A percentile compares a stretch with the other conserved stretches of the same genome.
phyloP scores from a whole-genome alignment of 2,329 filamentous ascomycete genomes.

The Claviceps purpurea region DNA sequence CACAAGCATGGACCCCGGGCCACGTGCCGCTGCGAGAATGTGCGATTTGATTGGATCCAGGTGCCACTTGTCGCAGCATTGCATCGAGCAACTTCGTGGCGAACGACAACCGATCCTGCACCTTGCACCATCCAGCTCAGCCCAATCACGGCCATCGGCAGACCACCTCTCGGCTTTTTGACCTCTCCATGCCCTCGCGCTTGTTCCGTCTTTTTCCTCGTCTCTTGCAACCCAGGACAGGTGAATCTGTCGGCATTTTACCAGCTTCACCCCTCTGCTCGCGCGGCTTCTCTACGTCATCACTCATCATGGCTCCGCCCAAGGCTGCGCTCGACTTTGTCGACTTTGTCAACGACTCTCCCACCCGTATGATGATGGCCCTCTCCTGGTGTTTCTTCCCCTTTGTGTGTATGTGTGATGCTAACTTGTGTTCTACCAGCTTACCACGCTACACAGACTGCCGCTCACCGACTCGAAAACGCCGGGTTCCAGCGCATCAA shows the following conservation, averaged over 20 bases:
- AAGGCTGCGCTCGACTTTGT: slow-evolving; percentile 67
- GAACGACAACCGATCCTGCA: not conserved
- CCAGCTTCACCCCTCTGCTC: not conserved
- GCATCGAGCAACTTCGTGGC: too few relatives aligned
- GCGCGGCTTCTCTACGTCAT: slow-evolving; percentile 16
- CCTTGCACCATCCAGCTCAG: not conserved
- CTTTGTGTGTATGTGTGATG: not conserved
- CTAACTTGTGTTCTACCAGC: slow-evolving; percentile 36
- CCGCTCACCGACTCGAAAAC: slow-evolving; percentile 60
- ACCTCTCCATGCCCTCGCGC: not conserved
- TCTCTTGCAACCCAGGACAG: not conserved
- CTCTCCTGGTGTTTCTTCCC: too few relatives aligned
- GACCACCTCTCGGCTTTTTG: not conserved
- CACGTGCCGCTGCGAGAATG: too few relatives aligned
- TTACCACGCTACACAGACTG: slow-evolving; percentile 81
- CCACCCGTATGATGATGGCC: slow-evolving; percentile 54
- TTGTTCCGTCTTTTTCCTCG: slow-evolving; percentile 1
- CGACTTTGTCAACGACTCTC: slow-evolving; percentile 87
- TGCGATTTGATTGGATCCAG: too few relatives aligned
- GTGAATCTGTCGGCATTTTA: not conserved
- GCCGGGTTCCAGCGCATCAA: slow-evolving; percentile 81
- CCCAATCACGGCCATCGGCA: not conserved
- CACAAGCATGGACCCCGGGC: too few relatives aligned
- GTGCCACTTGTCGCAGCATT: too few relatives aligned
- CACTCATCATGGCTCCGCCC: slow-evolving; percentile 35